Percentiles rank a stretch among this genome's conserved stretches.
Evolutionary conservation across 2,329 filamentous ascomycete species (phyloP).

Genomic region (Metarhizium album): DNA sequence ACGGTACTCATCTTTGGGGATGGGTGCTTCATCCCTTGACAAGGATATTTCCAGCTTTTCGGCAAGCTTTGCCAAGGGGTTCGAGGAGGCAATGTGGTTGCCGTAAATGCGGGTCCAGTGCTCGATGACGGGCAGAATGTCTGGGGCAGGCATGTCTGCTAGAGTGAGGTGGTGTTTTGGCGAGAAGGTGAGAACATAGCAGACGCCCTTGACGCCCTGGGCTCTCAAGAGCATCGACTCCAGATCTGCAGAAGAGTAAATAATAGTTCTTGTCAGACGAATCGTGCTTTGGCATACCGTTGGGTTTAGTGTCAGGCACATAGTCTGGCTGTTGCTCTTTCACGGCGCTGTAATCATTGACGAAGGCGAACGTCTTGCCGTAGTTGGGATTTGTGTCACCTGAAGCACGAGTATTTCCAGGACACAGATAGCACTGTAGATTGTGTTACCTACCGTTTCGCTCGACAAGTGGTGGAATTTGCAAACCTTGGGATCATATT

Average conservation of each 20-base stretch:
- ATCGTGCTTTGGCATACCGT: constrained; percentile 18
- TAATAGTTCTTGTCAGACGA: neutral
- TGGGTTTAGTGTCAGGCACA: constrained; percentile 26
- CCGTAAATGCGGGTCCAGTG: constrained; percentile 90
- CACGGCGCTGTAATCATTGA: constrained; percentile 96
- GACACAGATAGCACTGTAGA: constrained; percentile 83
- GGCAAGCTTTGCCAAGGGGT: constrained; percentile 41
- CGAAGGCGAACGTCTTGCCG: constrained; percentile 79
- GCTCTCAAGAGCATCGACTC: constrained; percentile 70
- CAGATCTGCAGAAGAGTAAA: constrained; percentile 38
- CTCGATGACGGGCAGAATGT: constrained; percentile 75
- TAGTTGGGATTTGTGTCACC: constrained; percentile 84
- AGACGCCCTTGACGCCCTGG: constrained; percentile 83
- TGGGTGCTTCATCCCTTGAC: constrained; percentile 23
- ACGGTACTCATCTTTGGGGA: constrained; percentile 65
- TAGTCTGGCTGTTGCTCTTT: constrained; percentile 89
- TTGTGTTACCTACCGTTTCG: constrained; percentile 3
- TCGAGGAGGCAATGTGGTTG: constrained; percentile 63
- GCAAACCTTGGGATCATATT: constrained; percentile 64
- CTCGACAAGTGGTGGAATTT: neutral
- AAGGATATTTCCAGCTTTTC: constrained; percentile 30
- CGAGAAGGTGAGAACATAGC: constrained; percentile 94
- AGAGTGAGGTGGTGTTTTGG: constrained; percentile 84
- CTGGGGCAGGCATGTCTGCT: constrained; percentile 67
- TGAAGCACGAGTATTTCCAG: constrained; percentile 77